Evolutionary conservation across 495 filamentous ascomycete genomes (phyloP), one percentile per base, ranked within the genome.

Genomic region (Achaetomiella virescens): DNA sequence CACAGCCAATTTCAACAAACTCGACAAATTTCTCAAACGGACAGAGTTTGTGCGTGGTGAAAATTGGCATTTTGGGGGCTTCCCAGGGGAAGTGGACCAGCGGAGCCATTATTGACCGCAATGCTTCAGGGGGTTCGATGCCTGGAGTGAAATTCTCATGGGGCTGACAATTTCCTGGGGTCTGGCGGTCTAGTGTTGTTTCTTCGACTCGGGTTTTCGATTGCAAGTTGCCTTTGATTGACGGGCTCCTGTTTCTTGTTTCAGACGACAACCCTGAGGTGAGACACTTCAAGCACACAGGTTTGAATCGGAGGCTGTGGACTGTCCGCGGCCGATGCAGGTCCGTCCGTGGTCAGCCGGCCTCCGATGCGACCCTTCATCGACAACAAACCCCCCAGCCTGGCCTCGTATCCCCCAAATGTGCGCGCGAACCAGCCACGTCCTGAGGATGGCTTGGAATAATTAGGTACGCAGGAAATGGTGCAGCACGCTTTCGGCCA

Each of bases 1-100:
- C 64, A 66, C 54, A 44, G 47, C 52, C 59, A 65, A 66, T 63
- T 62, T 66, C 61, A 56, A 56, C 54, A 56, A 60, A 31, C 40
- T 24, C 18, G 46, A 54, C 43, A 44, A 46, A 41, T 44, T 52
- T 55, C 52, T 50, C 37, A 50, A n/a, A 49, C 36, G 44, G 18
- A 18, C 41, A 33, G 57, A 43, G 29, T 6, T 48, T 52, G 41
- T 45, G 36, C 37, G 43, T 25, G 1, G 31, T 15, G 38, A 53
- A 63, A 57, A 57, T 60, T 31, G 27, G 40, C 29, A 24, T 31
- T 22, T 52, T 25, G 15, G 49, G 24, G 36, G n/a, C n/a, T 2
- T 52, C 42, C 24, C 49, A 31, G 36, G 24, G 49, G 27, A 31
- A 31, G 49, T 31, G 22, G 50, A 41, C 21, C 35, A 37, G 24